Evolutionary conservation across 2,329 filamentous ascomycete genomes (phyloP), one percentile per base, ranked within the genome.

Genomic region (Botryotinia convoluta): DNA sequence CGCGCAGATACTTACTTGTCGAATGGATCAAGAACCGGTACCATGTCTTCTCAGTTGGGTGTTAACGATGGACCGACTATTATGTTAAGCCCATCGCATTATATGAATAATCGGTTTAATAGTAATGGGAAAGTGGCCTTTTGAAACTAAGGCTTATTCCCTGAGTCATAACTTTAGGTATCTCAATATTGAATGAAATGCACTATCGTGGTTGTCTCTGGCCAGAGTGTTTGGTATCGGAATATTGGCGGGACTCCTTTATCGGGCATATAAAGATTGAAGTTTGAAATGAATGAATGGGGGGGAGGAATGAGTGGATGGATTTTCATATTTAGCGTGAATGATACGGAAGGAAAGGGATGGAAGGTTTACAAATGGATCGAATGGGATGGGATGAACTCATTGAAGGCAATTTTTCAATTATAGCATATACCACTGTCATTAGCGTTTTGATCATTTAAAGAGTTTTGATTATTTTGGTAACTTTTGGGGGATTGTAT

Each of bases 1-100:
- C 77, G 80, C 35, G 76, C 80, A 18, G 80, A 81, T 65, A 74
- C 78, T 5, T 75, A 80, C n/a, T 74, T 80, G 1, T 79, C 77
- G 72, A 78, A 74, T 70, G 74, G 73, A 37, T 81, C 80, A 4
- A 77, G 80, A 59, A 75, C 77, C 1, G 79, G 77, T 32, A 81
- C 81, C 0, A 81, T 81, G 80, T 79, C 77, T 54, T 80, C 79
- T 20, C 73, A 72, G 2, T 61, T 79, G 44, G 74, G 75, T 32
- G 74, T 59, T 4, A 77, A 77, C 57, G 79, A 81, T 73, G 78
- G 78, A 37, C 74, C 72, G 22, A 76, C 78, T 71, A 79, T 77
- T 12, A 76, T 79, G 39, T 44, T 77, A 37, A 80, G 79, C 64
- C 79, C 79, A 9, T 73, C 78, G 73, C 77, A 77, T 70, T 75